These are phyloP conservation scores for Lentinula aciculospora DNA, from an alignment of 768 basidiomycete species.

Conservation along the genomic window DNA sequence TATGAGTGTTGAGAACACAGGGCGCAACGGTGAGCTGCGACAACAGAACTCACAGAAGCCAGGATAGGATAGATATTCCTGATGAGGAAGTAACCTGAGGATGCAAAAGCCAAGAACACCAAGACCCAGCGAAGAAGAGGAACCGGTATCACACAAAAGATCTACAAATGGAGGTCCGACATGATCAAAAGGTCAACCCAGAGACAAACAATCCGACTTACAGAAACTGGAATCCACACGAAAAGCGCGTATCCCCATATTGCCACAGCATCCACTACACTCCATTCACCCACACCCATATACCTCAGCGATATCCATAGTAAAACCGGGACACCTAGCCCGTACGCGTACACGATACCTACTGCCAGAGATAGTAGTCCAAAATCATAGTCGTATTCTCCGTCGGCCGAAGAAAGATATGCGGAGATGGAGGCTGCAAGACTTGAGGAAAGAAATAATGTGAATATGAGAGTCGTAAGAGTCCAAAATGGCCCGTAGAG, in stretches of 20 bases:
- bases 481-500: constrained; percentile 97
- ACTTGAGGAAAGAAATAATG: constrained; percentile 90
- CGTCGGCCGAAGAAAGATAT: constrained; percentile 65
- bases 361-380: constrained; percentile 78
- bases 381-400: constrained; percentile 78
- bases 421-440: constrained; percentile 82
- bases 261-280: constrained; percentile 74
- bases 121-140: constrained; percentile 80
- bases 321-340: constrained; percentile 71
- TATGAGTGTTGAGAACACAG: background rate
- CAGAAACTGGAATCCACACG: constrained; percentile 85
- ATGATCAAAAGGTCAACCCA: background rate
- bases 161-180: constrained; percentile 29
- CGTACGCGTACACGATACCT: constrained; percentile 83
- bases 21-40: background rate
- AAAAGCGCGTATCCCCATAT: constrained; percentile 82
- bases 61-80: constrained; percentile 88
- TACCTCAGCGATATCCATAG: constrained; percentile 86
- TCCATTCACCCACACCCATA: constrained; percentile 86
- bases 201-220: constrained; percentile 27
- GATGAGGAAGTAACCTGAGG: constrained; percentile 86
- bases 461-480: constrained; percentile 89
- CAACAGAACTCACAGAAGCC: constrained; percentile 52
- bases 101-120: constrained; percentile 60
- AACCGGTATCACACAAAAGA: constrained; percentile 83